A percentile compares a stretch with the other conserved stretches of the same genome.
These are phyloP conservation scores for Salvia hispanica DNA, from an alignment of 257 asterid species.

Conservation along the genomic window DNA sequence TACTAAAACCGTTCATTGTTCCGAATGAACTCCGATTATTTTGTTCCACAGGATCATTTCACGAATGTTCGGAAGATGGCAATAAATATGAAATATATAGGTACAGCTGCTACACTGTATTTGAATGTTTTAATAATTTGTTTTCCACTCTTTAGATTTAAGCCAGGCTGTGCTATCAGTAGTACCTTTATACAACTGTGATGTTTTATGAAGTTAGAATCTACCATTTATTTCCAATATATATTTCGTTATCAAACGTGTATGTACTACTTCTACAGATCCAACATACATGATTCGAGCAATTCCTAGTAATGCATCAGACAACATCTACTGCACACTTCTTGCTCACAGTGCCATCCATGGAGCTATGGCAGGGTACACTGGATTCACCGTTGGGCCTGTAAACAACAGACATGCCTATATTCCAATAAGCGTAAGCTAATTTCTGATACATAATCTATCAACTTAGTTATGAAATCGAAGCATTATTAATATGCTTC, in stretches of 20 bases:
- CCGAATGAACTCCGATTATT: constrained; percentile 28
- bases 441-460: constrained; percentile 7
- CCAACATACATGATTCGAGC: constrained; percentile 99
- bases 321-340: constrained; percentile 94
- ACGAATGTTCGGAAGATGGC: constrained; percentile 66
- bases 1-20: constrained; percentile 10
- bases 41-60: constrained; percentile 78
- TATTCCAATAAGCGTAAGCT: constrained; percentile 84
- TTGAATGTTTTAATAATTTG: neutral
- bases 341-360: constrained; percentile 95
- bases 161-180: neutral
- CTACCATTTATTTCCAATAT: neutral
- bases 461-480: neutral
- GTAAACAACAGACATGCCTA: constrained; percentile 88
- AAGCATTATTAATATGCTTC: neutral
- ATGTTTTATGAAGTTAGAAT: constrained; percentile 10
- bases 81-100: constrained; percentile 85
- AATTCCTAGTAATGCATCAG: constrained; percentile 93
- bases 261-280: constrained; percentile 49
- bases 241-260: neutral
- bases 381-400: constrained; percentile 96
- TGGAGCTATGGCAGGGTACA: constrained; percentile 98
- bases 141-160: neutral
- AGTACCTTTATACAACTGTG: neutral
- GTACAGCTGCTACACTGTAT: constrained; percentile 26